These are phyloP conservation scores for Thelephora terrestris DNA, from an alignment of 1,284 basidiomycete genomes.

Conservation along the genomic window DNA sequence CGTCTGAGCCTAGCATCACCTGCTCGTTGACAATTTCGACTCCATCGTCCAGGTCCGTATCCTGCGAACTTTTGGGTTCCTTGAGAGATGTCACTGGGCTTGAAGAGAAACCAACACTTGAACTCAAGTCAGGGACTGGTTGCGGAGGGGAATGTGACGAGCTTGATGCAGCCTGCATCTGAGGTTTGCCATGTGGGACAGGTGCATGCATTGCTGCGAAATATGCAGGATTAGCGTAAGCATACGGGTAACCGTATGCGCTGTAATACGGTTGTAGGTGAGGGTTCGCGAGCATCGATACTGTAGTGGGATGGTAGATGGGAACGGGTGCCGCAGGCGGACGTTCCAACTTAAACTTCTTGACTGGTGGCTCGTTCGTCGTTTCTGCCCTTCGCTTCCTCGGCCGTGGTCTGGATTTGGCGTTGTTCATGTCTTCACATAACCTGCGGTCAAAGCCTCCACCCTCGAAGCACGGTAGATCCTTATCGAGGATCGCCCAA, in stretches of 20 bases:
- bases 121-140: constrained; percentile 50
- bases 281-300: constrained; percentile 38
- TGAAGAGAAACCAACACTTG: constrained; percentile 56
- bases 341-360: constrained; percentile 33
- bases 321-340: constrained; percentile 28
- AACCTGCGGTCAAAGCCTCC: constrained; percentile 63
- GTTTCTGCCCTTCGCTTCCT: constrained; percentile 14
- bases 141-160: constrained; percentile 20
- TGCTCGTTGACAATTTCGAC: too few relatives aligned
- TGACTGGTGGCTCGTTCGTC: constrained; percentile 13
- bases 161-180: neutral
- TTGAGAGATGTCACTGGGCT: constrained; percentile 43
- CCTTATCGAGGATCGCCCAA: constrained; percentile 70
- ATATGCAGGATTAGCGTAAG: constrained; percentile 27
- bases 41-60: constrained; percentile 6
- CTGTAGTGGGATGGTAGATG: constrained; percentile 42
- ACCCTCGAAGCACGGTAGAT: constrained; percentile 57
- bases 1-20: too few relatives aligned
- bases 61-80: constrained; percentile 19
- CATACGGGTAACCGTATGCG: constrained; percentile 27
- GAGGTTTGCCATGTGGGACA: neutral
- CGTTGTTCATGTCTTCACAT: constrained; percentile 50
- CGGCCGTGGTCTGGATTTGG: constrained; percentile 19
- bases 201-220: constrained; percentile 8
- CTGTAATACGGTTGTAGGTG: constrained; percentile 66